Evolutionary conservation across 768 basidiomycete species (phyloP), one percentile per base, ranked within the genome.

Genomic region (Termitomyces sp.): DNA sequence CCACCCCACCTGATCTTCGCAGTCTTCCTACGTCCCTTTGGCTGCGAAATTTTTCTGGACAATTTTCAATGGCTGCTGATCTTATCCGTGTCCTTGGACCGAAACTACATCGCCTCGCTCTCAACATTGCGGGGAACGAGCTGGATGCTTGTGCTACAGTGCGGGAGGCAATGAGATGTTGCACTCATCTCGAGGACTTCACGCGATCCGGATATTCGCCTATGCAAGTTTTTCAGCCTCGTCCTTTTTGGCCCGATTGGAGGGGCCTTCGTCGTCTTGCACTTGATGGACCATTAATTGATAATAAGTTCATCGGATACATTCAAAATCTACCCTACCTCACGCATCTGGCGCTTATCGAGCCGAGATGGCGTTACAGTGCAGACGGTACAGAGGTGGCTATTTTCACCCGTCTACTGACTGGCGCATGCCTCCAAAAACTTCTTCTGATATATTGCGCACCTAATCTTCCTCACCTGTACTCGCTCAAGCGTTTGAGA

Each of bases 341-440:
- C 28, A 28, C 2, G 6, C 60, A 64, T 46, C 28, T 64, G n/a
- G 60, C 60, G 18, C 55, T 64, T n/a, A 63, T 64, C 33, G 66
- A 66, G 52, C 58, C 66, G 4, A 50, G 61, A 55, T 66, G 66
- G 66, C 51, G 52, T 35, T 64, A 66, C 42, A 58, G 61, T 24
- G 36, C 18, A 8, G 63, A 64, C 35, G 63, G 62, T 51, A 66
- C 65, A 18, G 65, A 66, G 51, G 57, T 51, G 1, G 62, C 57
- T 20, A 52, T 58, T 28, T 66, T 66, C 58, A 40, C 56, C n/a
- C 24, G 45, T 20, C 42, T 66, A 22, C 39, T 66, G 20, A 44
- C 63, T 51, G 55, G 57, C n/a, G 51, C 39, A 42, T 15, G 33
- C 57, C 51, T 66, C 20, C 54, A 45, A 35, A 60, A 50, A 48